These are phyloP conservation scores for Penicillium canariense DNA, from an alignment of 495 filamentous ascomycete species.

Conservation along the genomic window DNA sequence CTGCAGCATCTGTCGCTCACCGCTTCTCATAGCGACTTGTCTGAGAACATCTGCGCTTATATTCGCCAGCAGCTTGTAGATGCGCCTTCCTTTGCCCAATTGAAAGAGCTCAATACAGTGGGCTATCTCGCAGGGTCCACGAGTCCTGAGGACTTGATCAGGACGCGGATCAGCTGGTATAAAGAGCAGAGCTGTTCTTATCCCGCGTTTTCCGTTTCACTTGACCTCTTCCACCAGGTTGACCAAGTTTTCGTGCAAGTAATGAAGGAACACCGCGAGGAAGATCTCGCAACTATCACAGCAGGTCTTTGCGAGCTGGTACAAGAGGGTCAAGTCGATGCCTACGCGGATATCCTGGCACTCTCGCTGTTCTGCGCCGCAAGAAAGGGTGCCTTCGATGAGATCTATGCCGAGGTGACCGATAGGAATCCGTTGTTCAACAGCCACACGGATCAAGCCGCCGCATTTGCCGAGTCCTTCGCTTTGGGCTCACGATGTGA, in stretches of 20 bases:
- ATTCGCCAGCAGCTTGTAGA: slow-evolving; percentile 51
- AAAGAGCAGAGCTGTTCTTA: slow-evolving; percentile 41
- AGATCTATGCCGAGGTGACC: slow-evolving; percentile 58
- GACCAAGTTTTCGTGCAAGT: slow-evolving; percentile 39
- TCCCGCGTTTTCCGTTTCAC: slow-evolving; percentile 36
- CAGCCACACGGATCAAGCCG: slow-evolving; percentile 55
- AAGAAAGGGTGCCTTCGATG: slow-evolving; percentile 54
- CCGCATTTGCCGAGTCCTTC: slow-evolving; percentile 59
- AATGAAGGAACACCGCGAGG: slow-evolving; percentile 39
- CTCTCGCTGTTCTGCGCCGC: slow-evolving; percentile 56
- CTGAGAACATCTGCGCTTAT: slow-evolving; percentile 37
- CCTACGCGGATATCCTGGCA: slow-evolving; percentile 50
- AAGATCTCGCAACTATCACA: slow-evolving; percentile 43
- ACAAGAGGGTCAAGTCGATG: slow-evolving; percentile 40
- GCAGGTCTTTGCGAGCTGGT: slow-evolving; percentile 35
- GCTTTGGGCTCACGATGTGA: slow-evolving; percentile 61
- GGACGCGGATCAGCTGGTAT: slow-evolving; percentile 52
- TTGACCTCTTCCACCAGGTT: slow-evolving; percentile 47
- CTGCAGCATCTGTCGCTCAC: slow-evolving; percentile 50
- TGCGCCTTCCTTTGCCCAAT: slow-evolving; percentile 46
- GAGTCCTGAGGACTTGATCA: slow-evolving; percentile 42
- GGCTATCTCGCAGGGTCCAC: slow-evolving; percentile 50
- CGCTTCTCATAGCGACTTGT: slow-evolving; percentile 26
- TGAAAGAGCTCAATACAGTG: slow-evolving; percentile 47
- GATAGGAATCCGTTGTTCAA: slow-evolving; percentile 61